phyloP scores from a whole-genome alignment of 1,139 yeast genomes.

The Hemisphaericaspora subhashii region DNA sequence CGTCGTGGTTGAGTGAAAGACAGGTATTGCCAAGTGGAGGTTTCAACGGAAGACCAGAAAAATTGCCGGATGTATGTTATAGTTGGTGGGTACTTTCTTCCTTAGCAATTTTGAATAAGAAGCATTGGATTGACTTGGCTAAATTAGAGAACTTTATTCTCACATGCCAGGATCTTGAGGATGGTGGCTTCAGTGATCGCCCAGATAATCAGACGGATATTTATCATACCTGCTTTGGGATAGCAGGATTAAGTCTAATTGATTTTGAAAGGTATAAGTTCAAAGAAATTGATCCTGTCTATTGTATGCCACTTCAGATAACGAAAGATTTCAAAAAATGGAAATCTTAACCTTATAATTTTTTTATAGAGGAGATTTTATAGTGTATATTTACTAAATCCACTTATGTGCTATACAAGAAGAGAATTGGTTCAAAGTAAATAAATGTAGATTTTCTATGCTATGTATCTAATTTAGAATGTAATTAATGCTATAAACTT shows the following conservation, averaged over 20 bases:
- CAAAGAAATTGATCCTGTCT: conserved; percentile 73
- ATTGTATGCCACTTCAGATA: conserved; percentile 70
- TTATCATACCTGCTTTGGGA: conserved; percentile 87
- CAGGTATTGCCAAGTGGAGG: conserved; percentile 87
- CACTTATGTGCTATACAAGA: no score
- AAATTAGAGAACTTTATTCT: conserved; percentile 67
- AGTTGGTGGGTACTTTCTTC: conserved; percentile 97
- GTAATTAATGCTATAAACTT: conserved; percentile 8
- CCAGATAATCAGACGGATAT: conserved; percentile 91
- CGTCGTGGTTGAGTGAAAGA: conserved; percentile 82
- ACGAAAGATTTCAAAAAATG: conserved; percentile 51
- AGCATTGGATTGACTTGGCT: conserved; percentile 72
- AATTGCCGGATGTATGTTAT: conserved; percentile 93
- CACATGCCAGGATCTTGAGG: conserved; percentile 69
- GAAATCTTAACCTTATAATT: conserved; percentile 15
- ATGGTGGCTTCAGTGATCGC: conserved; percentile 92
- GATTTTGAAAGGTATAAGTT: conserved; percentile 52
- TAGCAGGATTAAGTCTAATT: conserved; percentile 80
- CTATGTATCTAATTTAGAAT: conserved; percentile 8
- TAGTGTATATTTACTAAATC: no score
- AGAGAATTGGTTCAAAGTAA: no score
- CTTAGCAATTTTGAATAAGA: conserved; percentile 61
- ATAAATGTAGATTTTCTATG: no score
- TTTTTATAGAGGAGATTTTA: no score
- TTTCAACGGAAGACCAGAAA: conserved; percentile 93